Evolutionary conservation across 2,329 filamentous ascomycete genomes (phyloP).

Genomic region (Fusarium sarcochroum): DNA sequence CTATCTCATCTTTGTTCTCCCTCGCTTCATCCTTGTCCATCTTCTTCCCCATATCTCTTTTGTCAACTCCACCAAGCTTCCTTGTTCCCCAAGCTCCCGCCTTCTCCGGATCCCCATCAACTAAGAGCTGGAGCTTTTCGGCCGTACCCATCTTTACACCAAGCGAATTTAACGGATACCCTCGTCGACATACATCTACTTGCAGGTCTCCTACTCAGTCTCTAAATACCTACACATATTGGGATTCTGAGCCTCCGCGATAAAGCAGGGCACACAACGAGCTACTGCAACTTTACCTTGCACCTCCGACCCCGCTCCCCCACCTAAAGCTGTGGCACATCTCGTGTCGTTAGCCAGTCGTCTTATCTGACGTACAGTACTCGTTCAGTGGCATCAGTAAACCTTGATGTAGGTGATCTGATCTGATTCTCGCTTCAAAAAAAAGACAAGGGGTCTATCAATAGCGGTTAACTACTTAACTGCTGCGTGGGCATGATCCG

Average conservation of each 20-base stretch:
- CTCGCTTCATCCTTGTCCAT: constrained; percentile 18
- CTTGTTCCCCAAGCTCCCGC: constrained; percentile 32
- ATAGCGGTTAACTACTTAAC: constrained; percentile 42
- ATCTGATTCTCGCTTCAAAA: constrained; percentile 45
- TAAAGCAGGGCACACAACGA: constrained; percentile 36
- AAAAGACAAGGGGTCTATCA: constrained; percentile 30
- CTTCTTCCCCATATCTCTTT: constrained; percentile 30
- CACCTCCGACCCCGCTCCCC: constrained; percentile 46
- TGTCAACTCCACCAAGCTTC: constrained; percentile 34
- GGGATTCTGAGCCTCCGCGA: constrained; percentile 21
- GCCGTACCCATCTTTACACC: constrained; percentile 1
- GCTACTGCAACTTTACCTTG: constrained; percentile 47
- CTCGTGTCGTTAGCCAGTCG: constrained; percentile 44
- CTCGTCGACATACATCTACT: neutral
- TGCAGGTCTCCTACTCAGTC: neutral
- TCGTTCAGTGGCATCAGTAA: constrained; percentile 42
- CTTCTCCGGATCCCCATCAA: constrained; percentile 35
- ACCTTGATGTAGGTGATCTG: constrained; percentile 49
- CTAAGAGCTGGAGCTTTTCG: constrained; percentile 18
- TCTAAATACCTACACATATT: constrained; percentile 25
- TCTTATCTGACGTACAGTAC: constrained; percentile 48
- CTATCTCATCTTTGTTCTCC: constrained; percentile 6
- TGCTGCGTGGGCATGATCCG: constrained; percentile 16
- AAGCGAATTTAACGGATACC: neutral
- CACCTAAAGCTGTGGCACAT: constrained; percentile 44